Evolutionary conservation across 345 rosid species (phyloP).

Genomic region (Lumnitzera littorea): DNA sequence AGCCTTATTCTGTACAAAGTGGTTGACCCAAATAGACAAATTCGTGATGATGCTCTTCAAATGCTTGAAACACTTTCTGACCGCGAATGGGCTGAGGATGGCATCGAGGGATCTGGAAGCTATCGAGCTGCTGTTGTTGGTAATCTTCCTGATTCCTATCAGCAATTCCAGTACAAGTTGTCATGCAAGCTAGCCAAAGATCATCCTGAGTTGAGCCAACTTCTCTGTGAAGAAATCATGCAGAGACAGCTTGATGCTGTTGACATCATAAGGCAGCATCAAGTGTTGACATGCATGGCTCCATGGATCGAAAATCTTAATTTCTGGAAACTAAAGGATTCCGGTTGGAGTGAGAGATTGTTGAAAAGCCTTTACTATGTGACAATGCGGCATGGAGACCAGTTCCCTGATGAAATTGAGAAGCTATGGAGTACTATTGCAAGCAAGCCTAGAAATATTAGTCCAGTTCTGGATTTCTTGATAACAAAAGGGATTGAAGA

Average conservation of each 20-base stretch:
- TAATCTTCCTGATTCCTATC: conserved; percentile 97
- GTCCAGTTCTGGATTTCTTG: conserved; percentile 94
- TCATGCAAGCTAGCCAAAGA: conserved; percentile 97
- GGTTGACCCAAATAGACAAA: conserved; percentile 95
- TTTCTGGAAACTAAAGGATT: conserved; percentile 98
- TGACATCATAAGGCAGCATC: conserved; percentile 98
- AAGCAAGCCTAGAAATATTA: conserved; percentile 86
- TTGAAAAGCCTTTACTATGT: conserved; percentile 96
- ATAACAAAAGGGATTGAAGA: conserved; percentile 97
- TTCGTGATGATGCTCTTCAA: conserved; percentile 98
- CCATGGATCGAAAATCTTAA: conserved; percentile 99
- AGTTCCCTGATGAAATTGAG: conserved; percentile 98
- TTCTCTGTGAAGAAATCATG: conserved; percentile 97
- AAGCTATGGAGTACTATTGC: conserved; percentile 99
- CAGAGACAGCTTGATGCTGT: conserved; percentile 99
- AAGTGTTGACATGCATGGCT: conserved; percentile 99
- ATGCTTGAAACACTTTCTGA: conserved; percentile 98
- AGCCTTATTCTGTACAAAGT: conserved; percentile 97
- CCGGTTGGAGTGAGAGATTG: conserved; percentile 97
- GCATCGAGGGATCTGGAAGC: conserved; percentile 81
- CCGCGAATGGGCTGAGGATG: conserved; percentile 99
- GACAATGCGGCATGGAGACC: conserved; percentile 98
- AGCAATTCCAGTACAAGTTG: conserved; percentile 95
- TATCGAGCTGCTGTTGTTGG: conserved; percentile 99
- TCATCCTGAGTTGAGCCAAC: conserved; percentile 94